Evolutionary conservation across 2,329 filamentous ascomycete species (phyloP), one percentile per base, ranked within the genome.

Genomic region (Stachybotrys chlorohalonatus): DNA sequence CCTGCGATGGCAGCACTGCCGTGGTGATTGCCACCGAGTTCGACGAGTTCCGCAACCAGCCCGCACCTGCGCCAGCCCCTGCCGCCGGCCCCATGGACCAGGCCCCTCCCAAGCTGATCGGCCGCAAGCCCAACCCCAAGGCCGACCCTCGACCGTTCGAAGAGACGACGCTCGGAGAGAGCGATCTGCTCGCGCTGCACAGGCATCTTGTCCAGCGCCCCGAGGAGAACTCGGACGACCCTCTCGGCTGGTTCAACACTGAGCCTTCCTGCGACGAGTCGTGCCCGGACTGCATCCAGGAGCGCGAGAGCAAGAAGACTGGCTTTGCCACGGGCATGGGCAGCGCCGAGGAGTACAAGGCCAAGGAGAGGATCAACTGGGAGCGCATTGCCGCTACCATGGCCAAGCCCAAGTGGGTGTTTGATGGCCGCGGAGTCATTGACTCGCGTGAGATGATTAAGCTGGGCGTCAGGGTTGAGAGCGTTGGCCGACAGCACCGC

Each of bases 1-100:
- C 79, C 17, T 82, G 78, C 62, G 61, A 70, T 47, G 69, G 63
- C 48, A 76, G 75, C 63, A 73, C 77, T 48, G 79, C 79, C 45
- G 67, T 81, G 48, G 69, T 81, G 56, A 77, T 81, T 62, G 75
- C 76, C n/a, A 81, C 79, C 52, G 78, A 81, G 56, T 80, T 78
- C 57, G 77, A 81, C 61, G 78, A 81, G 69, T 81, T 82, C 66
- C 73, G 73, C 53, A 75, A 73, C 60, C 69, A 71, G 58, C 68
- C 71, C 13, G 55, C 67, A 36, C 62, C 70, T 31, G 59, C 59
- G 55, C 62, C 68, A 17, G 62, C 62, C n/a, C 61, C 67, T n/a
- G 57, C 55, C 17, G 57, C 61, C 42, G 13, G 16, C 13, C 42
- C 59, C 7, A 55, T 55, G 16, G 65, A 65, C 45, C 64, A 66